These are phyloP conservation scores for Bolboschoenus planiculmis DNA, from an alignment of 176 grass and related monocot genomes.

Conservation along the genomic window DNA sequence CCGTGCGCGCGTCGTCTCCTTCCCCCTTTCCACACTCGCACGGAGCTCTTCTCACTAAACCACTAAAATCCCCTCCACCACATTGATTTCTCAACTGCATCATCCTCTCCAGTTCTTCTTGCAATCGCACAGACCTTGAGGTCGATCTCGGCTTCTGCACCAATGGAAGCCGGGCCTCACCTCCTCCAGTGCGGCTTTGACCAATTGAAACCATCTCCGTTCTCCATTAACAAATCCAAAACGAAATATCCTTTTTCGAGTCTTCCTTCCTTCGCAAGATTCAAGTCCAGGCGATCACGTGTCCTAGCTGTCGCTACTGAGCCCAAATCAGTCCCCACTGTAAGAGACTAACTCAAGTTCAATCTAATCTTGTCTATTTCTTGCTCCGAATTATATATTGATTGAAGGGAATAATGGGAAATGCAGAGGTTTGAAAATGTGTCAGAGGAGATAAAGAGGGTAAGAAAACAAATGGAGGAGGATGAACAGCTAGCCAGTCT, in stretches of 20 bases:
- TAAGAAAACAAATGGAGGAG: slow-evolving; percentile 98
- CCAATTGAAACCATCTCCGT: slow-evolving; percentile 25
- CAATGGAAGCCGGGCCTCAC: slow-evolving; percentile 63
- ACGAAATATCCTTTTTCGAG: not conserved
- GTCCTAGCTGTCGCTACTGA: slow-evolving; percentile 68
- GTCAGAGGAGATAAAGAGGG: slow-evolving; percentile 84
- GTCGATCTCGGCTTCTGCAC: not conserved
- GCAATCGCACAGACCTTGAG: not conserved
- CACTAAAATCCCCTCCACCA: not conserved
- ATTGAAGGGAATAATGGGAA: not conserved
- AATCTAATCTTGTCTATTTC: not conserved
- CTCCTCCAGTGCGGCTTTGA: slow-evolving; percentile 59
- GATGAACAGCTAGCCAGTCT: slow-evolving; percentile 84
- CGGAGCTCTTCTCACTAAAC: not conserved
- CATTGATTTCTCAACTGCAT: not conserved
- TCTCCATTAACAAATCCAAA: slow-evolving; percentile 9
- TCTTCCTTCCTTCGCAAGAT: slow-evolving; percentile 8
- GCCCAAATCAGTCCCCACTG: slow-evolving; percentile 44
- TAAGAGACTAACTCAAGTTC: slow-evolving; percentile 32
- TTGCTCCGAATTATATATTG: not conserved
- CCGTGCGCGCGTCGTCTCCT: not conserved
- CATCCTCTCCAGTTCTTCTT: not conserved
- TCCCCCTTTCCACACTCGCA: not conserved
- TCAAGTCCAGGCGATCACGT: slow-evolving; percentile 12
- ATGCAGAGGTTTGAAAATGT: slow-evolving; percentile 62